These are phyloP conservation scores for Trematosphaeria pertusa DNA, from an alignment of 2,329 filamentous ascomycete genomes.

Conservation along the genomic window DNA sequence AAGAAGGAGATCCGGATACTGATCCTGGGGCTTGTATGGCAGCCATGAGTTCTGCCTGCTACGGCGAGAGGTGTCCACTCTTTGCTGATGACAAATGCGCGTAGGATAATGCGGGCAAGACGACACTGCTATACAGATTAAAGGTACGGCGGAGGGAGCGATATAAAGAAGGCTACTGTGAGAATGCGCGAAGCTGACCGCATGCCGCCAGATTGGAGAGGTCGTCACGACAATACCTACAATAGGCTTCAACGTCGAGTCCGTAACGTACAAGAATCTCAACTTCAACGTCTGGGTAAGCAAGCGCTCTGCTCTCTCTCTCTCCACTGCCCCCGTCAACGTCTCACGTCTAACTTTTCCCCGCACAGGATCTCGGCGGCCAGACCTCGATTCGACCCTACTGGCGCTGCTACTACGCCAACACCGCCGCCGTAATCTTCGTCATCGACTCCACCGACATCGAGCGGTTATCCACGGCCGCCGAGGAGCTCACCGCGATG, in stretches of 20 bases:
- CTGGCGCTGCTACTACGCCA: constrained; percentile 99
- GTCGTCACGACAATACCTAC: constrained; percentile 99
- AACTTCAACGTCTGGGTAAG: constrained; percentile 99
- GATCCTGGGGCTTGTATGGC: constrained; percentile 87
- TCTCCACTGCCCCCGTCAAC: constrained; percentile 1
- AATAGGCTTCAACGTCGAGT: constrained; percentile 99
- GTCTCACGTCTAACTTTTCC: background rate
- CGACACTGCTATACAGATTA: constrained; percentile 91
- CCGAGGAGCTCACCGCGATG: constrained; percentile 93
- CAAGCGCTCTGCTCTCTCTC: constrained; percentile 43
- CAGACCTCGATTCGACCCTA: constrained; percentile 99
- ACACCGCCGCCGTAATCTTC: constrained; percentile 98
- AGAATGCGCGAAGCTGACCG: constrained; percentile 1
- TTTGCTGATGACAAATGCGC: constrained; percentile 35
- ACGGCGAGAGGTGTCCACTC: background rate
- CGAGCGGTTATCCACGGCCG: constrained; percentile 88
- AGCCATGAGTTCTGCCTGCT: background rate
- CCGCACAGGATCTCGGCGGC: constrained; percentile 80
- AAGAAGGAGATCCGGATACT: constrained; percentile 99
- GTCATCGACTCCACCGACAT: constrained; percentile 99
- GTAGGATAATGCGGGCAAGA: constrained; percentile 98
- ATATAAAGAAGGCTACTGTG: too few relatives aligned
- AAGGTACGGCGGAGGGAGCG: constrained; percentile 67
- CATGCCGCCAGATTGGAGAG: constrained; percentile 80
- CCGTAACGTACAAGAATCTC: constrained; percentile 96